Evolutionary conservation across 2,329 filamentous ascomycete species (phyloP).

Genomic region (Zalaria sp.): DNA sequence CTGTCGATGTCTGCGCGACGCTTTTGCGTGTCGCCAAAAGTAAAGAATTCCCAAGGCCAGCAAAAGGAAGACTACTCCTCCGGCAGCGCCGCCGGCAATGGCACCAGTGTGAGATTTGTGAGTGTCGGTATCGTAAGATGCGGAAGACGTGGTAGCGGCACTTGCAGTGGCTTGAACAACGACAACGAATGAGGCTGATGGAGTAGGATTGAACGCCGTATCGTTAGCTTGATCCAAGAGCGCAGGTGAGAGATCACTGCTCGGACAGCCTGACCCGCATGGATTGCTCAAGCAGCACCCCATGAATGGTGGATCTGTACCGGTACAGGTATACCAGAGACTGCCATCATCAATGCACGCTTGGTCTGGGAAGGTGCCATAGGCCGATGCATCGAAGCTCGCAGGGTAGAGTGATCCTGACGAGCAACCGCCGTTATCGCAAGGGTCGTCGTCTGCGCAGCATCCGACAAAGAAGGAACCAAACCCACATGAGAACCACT

Average conservation of each 20-base stretch:
- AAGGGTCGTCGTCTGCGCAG: conserved; percentile 2
- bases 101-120: too few relatives aligned
- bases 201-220: neutral
- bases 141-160: too few relatives aligned
- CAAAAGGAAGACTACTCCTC: too few relatives aligned
- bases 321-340: conserved; percentile 2
- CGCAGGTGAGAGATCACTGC: neutral
- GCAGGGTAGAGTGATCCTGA: conserved; percentile 1
- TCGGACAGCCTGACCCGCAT: conserved; percentile 2
- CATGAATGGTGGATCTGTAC: conserved; percentile 3
- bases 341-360: neutral
- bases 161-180: too few relatives aligned
- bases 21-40: too few relatives aligned
- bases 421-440: conserved; percentile 2
- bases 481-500: conserved; percentile 2
- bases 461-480: conserved; percentile 4
- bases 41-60: too few relatives aligned
- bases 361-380: conserved; percentile 3
- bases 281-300: conserved; percentile 4
- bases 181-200: too few relatives aligned
- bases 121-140: too few relatives aligned
- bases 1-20: too few relatives aligned
- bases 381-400: conserved; percentile 1
- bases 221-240: neutral
- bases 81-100: too few relatives aligned